Evolutionary conservation across 1,139 yeast species (phyloP), one percentile per base, ranked within the genome.

Genomic region (Taphrina communis): DNA sequence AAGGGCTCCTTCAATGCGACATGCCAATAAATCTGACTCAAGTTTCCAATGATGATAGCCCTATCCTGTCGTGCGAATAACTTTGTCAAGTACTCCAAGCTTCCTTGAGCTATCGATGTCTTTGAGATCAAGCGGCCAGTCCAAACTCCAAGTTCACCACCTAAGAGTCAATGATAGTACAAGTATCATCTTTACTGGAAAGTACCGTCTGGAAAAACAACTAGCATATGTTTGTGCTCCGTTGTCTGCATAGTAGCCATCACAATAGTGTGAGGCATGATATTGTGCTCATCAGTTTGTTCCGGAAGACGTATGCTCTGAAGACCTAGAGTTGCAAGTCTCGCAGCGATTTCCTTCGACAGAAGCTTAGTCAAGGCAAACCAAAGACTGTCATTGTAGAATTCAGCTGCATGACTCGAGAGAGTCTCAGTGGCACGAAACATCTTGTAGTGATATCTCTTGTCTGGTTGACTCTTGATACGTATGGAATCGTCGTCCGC

Each of bases 91-190:
- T 53, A 8, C 36, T 63, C 61, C 17, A 63, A 35, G 31, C 59
- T 50, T 1, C 67, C 67, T 11, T 19, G 17, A 25, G 12, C 6
- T 12, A 63, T 51, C 9, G 67, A 31, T 5, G 44, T 14, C 39
- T 55, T 44, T 9, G 67, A 53, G 38, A 55, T 41, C 51, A 63
- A 55, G 7, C 67, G 25, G 31, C 67, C 67, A 38, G 51, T 42
- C 67, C 67, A 63, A 14, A 46, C 42, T 3, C 61, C 67, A 12
- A 55, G 31, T 25, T 63, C 67, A n/a, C 61, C 67, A 14, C 65
- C 57, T 60, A 42, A 48, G 25, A 11, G 21, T 59, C 21, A 59
- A 38, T n/a, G 11, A 11, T 9, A 25, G 35, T 35, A 39, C 14
- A 14, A 39, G n/a, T 6, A 6, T 12, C 17, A 51, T 11, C 9